A percentile compares a stretch with the other conserved stretches of the same genome.
These are phyloP conservation scores for Ceratocystis cubensis DNA, from an alignment of 2,329 filamentous ascomycete species.

Conservation along the genomic window DNA sequence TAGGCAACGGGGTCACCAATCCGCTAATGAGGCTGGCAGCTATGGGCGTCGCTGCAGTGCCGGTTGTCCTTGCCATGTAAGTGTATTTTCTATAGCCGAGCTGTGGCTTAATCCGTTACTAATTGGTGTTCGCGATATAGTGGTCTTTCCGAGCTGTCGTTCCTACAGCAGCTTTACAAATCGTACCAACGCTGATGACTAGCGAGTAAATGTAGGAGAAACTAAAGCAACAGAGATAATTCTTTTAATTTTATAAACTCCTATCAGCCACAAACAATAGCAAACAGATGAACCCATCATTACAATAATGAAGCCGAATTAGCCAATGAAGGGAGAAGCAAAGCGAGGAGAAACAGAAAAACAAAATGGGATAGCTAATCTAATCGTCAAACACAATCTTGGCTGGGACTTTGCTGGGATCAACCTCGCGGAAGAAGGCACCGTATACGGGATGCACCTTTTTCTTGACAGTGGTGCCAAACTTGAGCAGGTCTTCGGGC, in stretches of 20 bases:
- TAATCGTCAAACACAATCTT: constrained; percentile 69
- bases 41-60: constrained; percentile 38
- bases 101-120: constrained; percentile 18
- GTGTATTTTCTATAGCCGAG: constrained; percentile 28
- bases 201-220: background rate
- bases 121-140: background rate
- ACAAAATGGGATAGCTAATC: constrained; percentile 1
- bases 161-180: constrained; percentile 15
- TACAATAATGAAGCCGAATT: background rate
- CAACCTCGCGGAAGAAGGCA: constrained; percentile 86
- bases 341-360: constrained; percentile 5
- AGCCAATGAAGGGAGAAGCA: constrained; percentile 3
- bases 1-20: background rate
- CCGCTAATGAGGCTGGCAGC: constrained; percentile 32
- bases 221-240: background rate
- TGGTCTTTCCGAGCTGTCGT: constrained; percentile 7
- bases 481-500: constrained; percentile 83
- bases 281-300: constrained; percentile 12
- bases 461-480: constrained; percentile 97
- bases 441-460: constrained; percentile 94
- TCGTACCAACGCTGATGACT: background rate
- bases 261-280: background rate
- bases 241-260: constrained; percentile 15
- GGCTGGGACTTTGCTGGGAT: constrained; percentile 68
- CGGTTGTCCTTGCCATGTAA: constrained; percentile 48